Conservation (phyloP, 176 grass and related monocot species). For the Thinopyrum elongatum region DNA sequence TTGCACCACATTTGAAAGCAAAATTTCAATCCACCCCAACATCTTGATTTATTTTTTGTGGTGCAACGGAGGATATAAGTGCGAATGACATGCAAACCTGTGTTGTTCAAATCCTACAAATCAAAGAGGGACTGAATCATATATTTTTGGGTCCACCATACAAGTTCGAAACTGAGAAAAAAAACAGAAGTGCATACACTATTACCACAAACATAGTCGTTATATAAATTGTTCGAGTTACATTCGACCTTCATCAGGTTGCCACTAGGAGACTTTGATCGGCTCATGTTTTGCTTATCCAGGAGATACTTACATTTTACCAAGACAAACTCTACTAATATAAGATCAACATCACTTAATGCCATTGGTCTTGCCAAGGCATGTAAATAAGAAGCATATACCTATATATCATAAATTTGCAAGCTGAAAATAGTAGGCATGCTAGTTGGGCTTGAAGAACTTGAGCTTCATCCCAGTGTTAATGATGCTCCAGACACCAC, state of each 20-base stretch:
- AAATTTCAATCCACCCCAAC: neutral
- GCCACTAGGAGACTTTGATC: neutral
- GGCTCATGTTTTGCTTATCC: neutral
- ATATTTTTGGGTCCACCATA: neutral
- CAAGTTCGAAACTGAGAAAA: neutral
- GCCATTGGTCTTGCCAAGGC: constrained; percentile 9
- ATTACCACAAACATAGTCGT: neutral
- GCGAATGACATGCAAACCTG: neutral
- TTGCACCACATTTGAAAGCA: neutral
- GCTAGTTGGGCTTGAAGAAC: constrained; percentile 93
- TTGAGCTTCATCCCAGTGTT: constrained; percentile 89
- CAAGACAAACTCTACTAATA: neutral
- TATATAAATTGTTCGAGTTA: neutral
- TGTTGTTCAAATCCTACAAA: neutral
- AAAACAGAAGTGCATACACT: neutral
- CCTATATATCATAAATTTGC: constrained; percentile 17
- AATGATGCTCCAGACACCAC: constrained; percentile 91
- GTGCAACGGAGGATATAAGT: neutral
- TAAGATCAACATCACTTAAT: neutral
- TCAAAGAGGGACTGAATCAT: neutral
- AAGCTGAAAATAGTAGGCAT: neutral
- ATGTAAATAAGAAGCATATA: constrained; percentile 12
- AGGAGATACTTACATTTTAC: constrained; percentile 4
- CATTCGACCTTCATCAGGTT: neutral
- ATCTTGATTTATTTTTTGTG: neutral